Evolutionary conservation across 2,329 filamentous ascomycete species (phyloP).

Genomic region (Juglanconis sp.): DNA sequence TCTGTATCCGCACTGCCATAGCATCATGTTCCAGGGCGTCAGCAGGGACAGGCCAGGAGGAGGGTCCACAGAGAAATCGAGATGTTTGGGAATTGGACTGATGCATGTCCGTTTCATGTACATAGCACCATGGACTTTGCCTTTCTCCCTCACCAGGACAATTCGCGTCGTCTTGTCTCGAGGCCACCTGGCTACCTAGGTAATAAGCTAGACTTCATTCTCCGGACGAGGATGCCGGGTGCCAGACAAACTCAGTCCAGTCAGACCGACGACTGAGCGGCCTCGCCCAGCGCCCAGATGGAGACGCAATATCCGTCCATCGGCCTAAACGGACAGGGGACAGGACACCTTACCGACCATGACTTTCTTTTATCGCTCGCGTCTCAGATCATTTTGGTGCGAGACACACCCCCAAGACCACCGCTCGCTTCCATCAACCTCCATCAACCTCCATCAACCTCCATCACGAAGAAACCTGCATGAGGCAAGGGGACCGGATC

Average conservation of each 20-base stretch:
- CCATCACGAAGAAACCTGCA: background rate
- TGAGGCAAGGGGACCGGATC: no score
- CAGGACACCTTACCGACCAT: background rate
- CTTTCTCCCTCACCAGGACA: background rate
- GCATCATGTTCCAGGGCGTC: no score
- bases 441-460: no score
- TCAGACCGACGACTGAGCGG: background rate
- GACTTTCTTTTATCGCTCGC: constrained; percentile 1
- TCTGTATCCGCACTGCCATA: no score
- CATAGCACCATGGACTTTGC: background rate
- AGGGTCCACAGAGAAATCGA: background rate
- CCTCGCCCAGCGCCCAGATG: constrained; percentile 4
- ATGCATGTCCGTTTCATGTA: background rate
- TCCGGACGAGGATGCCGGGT: background rate
- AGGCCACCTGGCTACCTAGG: background rate
- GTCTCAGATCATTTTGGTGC: constrained; percentile 6
- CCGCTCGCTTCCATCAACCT: background rate
- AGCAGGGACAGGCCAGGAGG: no score
- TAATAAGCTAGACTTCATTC: background rate
- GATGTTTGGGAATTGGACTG: background rate
- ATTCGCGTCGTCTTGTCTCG: background rate
- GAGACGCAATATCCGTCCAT: constrained; percentile 17
- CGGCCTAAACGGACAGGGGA: background rate
- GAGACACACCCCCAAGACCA: background rate
- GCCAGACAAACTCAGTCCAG: background rate